A percentile compares a stretch with the other conserved stretches of the same genome.
phyloP scores from a whole-genome alignment of 192 early-diverging fungal species.

The Entomortierella chlamydospora region DNA sequence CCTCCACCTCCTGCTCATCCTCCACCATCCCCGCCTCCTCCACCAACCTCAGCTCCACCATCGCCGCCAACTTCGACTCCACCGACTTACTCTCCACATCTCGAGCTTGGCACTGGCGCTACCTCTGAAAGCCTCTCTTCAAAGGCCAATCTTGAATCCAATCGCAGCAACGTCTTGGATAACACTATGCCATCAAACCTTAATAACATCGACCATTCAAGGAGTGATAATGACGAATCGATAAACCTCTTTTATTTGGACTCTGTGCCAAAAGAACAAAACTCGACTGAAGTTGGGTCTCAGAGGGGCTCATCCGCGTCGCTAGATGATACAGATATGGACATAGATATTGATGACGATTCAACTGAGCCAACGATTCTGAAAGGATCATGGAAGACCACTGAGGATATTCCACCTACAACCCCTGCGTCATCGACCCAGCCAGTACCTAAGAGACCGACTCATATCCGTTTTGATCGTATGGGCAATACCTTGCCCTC shows the following conservation, averaged over 20 bases:
- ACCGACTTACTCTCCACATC: background rate
- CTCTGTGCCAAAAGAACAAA: background rate
- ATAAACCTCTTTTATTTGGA: background rate
- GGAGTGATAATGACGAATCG: background rate
- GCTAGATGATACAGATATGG: conserved; percentile 34
- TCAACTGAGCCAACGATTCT: conserved; percentile 15
- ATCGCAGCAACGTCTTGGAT: too few relatives aligned
- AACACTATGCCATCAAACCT: too few relatives aligned
- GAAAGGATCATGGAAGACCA: conserved; percentile 44
- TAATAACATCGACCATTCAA: background rate
- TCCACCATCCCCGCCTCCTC: conserved; percentile 14
- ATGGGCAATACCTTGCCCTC: background rate
- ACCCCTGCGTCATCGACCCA: background rate
- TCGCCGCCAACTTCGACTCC: conserved; percentile 7
- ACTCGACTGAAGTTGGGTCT: background rate
- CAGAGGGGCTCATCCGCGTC: background rate
- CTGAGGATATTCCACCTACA: background rate
- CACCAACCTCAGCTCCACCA: conserved; percentile 16
- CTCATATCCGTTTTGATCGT: background rate
- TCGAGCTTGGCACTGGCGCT: background rate
- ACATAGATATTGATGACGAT: conserved; percentile 34
- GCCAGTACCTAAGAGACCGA: background rate
- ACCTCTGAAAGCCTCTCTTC: background rate
- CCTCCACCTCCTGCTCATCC: conserved; percentile 4
- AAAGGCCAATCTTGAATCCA: too few relatives aligned